Evolutionary conservation across 805 yeast genomes (phyloP).

Genomic region (Saccharomycodes ludwigii): DNA sequence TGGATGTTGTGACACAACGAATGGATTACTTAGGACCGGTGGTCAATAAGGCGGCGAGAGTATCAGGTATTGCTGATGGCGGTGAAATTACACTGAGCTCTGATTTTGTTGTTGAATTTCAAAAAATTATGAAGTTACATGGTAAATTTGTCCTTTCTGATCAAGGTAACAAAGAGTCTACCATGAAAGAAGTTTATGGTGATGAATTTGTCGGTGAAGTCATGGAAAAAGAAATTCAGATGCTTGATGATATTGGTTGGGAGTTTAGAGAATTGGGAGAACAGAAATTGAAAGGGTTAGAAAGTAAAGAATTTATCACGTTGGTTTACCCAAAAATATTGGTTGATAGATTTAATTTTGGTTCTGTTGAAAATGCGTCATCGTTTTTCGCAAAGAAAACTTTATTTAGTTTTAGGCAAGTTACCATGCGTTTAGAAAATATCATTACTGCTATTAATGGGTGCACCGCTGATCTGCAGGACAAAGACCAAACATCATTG

Average conservation of each 20-base stretch:
- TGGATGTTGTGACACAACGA: slow-evolving; percentile 87
- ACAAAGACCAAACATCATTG: slow-evolving; percentile 1
- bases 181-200: slow-evolving; percentile 30
- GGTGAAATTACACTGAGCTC: slow-evolving; percentile 89
- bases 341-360: slow-evolving; percentile 43
- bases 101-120: slow-evolving; percentile 68
- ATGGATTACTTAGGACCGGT: slow-evolving; percentile 99
- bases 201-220: slow-evolving; percentile 38
- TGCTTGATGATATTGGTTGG: slow-evolving; percentile 61
- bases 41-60: slow-evolving; percentile 92
- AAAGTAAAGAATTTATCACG: slow-evolving; percentile 80
- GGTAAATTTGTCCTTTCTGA: slow-evolving; percentile 18
- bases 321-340: slow-evolving; percentile 61
- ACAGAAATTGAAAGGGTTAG: slow-evolving; percentile 83
- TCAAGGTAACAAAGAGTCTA: slow-evolving; percentile 14
- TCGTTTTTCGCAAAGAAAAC: slow-evolving; percentile 12
- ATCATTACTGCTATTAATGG: slow-evolving; percentile 40
- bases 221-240: slow-evolving; percentile 51
- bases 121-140: slow-evolving; percentile 36
- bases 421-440: slow-evolving; percentile 46
- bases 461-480: slow-evolving; percentile 8
- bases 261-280: slow-evolving; percentile 64
- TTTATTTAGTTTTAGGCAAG: slow-evolving; percentile 38
- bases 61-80: slow-evolving; percentile 91
- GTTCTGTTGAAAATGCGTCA: slow-evolving; percentile 20